Percentiles rank a stretch among this genome's conserved stretches.
phyloP scores from a whole-genome alignment of 2,329 filamentous ascomycete genomes.

The Raffaelea deltoideospora region DNA sequence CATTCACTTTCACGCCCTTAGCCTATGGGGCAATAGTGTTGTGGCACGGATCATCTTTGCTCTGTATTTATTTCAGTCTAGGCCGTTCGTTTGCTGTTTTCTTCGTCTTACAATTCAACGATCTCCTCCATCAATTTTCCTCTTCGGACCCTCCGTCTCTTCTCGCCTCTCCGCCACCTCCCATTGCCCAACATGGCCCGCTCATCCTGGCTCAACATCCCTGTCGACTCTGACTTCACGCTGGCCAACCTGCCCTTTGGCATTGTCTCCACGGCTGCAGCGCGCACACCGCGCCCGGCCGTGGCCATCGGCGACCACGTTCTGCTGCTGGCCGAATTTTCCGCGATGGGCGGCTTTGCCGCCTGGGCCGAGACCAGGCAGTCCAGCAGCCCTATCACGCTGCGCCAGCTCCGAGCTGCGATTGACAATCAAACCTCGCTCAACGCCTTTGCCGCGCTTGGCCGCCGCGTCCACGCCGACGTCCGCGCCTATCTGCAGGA shows the following conservation, averaged over 20 bases:
- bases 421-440: too few species aligned
- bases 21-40: too few species aligned
- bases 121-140: too few species aligned
- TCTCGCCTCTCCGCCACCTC: too few species aligned
- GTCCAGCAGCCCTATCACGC: too few species aligned
- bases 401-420: too few species aligned
- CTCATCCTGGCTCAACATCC: conserved; percentile 2
- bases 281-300: conserved; percentile 33
- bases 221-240: conserved; percentile 49
- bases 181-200: background rate
- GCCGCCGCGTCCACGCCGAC: conserved; percentile 49
- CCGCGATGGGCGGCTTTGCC: conserved; percentile 42
- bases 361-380: conserved; percentile 16
- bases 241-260: conserved; percentile 65
- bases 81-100: too few species aligned
- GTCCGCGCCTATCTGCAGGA: conserved; percentile 56
- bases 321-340: conserved; percentile 49
- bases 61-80: too few species aligned
- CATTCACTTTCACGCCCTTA: too few species aligned
- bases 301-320: conserved; percentile 55
- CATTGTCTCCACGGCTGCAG: conserved; percentile 43
- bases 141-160: too few species aligned
- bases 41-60: too few species aligned
- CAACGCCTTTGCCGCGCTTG: conserved; percentile 53
- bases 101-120: too few species aligned